phyloP scores from a whole-genome alignment of 2,329 filamentous ascomycete species.

The Monosporascus ibericus region DNA sequence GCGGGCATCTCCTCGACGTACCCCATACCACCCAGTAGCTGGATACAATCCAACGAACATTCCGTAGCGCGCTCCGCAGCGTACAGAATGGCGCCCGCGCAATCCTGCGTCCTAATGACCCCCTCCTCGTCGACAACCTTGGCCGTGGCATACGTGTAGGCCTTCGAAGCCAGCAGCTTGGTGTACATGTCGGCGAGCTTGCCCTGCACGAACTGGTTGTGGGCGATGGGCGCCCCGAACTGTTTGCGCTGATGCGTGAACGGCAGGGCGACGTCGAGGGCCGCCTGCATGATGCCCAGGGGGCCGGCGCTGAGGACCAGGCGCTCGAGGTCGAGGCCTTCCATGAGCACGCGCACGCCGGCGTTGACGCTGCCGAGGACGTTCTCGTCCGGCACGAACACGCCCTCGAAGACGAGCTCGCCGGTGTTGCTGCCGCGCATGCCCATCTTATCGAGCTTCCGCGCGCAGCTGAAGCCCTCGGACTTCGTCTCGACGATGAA shows the following conservation, averaged over 20 bases:
- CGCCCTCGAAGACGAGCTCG: constrained; percentile 83
- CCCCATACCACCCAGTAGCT: constrained; percentile 90
- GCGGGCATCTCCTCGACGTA: constrained; percentile 95
- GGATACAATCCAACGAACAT: constrained; percentile 79
- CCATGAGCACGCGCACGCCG: constrained; percentile 90
- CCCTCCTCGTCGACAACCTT: constrained; percentile 71
- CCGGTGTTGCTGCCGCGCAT: constrained; percentile 97
- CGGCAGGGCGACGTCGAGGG: constrained; percentile 78
- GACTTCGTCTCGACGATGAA: constrained; percentile 74
- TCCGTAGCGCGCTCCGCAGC: constrained; percentile 88
- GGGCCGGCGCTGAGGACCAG: constrained; percentile 88
- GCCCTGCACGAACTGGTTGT: constrained; percentile 90
- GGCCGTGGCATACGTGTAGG: constrained; percentile 85
- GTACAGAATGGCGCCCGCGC: constrained; percentile 88
- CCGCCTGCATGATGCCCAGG: constrained; percentile 88
- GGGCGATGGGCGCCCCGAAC: constrained; percentile 78
- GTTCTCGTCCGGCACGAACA: constrained; percentile 81
- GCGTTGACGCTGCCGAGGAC: constrained; percentile 73
- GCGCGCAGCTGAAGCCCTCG: constrained; percentile 75
- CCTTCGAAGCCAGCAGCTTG: constrained; percentile 74
- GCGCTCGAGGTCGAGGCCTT: constrained; percentile 88
- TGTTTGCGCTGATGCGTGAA: constrained; percentile 87
- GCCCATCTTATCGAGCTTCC: constrained; percentile 95
- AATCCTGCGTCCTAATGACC: constrained; percentile 77
- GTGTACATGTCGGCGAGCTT: constrained; percentile 97